Evolutionary conservation across 2,329 filamentous ascomycete genomes (phyloP), one percentile per base, ranked within the genome.

Genomic region (Fusarium gaditjirri): DNA sequence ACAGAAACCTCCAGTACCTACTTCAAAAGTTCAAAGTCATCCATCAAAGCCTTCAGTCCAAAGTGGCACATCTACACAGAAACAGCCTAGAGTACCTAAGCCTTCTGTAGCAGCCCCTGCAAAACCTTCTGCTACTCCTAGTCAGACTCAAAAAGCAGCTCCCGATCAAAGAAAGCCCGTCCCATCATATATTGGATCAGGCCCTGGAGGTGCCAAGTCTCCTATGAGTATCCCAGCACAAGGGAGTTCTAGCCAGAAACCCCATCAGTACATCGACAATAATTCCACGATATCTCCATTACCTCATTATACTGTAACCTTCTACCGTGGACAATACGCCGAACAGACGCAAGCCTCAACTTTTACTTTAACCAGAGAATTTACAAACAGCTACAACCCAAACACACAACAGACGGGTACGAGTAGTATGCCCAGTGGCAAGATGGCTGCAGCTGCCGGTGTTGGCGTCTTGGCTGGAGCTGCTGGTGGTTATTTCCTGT

Each of bases 401-500:
- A 50, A 38, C 5, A 17, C 44, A 8, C 29, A 25, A n/a, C 23
- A 33, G 21, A 19, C 16, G 16, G 19, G 6, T 13, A n/a, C 16
- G 10, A 23, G 14, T 4, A 39, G 14, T 4, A 50, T 42, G 10
- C 33, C 25, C 21, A 19, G 17, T 29, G 36, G 57, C n/a, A 63
- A 35, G 25, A 17, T 44, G 14, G 42, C 41, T n/a, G n/a, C 61
- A 38, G 25, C 6, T 6, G 19, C 55, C 4, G 31, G 60, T 13
- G 23, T 25, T 63, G 56, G 56, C 9, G 17, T 38, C 6, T 23
- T 61, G 6, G 25, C 38, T 23, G 56, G 44, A 27, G 44, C 44
- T 38, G n/a, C 11, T 44, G 44, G 61, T 43, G 38, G 44, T 19
- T 44, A 64, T 36, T 25, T 61, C 17, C 57, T 64, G 29, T 53